Evolutionary conservation across 495 filamentous ascomycete species (phyloP).

Genomic region (Xylaria castorea): DNA sequence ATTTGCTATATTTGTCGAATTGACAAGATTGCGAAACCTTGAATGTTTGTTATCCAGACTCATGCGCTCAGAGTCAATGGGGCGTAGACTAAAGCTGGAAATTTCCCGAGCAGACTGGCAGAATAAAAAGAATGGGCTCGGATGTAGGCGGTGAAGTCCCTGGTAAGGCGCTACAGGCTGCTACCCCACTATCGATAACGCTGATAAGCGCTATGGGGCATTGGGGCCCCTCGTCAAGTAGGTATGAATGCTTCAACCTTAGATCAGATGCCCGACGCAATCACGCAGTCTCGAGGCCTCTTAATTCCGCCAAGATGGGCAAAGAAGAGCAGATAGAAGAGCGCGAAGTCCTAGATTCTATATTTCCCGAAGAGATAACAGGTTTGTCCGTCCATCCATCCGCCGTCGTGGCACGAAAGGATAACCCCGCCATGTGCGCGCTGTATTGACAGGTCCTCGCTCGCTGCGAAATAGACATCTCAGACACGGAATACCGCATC

Average conservation of each 20-base stretch:
- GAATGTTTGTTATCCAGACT: background rate
- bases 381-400: slow-evolving; percentile 55
- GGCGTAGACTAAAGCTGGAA: slow-evolving; percentile 16
- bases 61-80: slow-evolving; percentile 13
- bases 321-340: slow-evolving; percentile 94
- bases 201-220: slow-evolving; percentile 12
- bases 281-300: background rate
- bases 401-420: background rate
- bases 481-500: slow-evolving; percentile 84
- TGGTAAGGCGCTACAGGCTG: background rate
- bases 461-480: slow-evolving; percentile 67
- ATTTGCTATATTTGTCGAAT: slow-evolving; percentile 10
- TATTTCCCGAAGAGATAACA: slow-evolving; percentile 97
- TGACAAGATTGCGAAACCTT: slow-evolving; percentile 7
- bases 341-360: slow-evolving; percentile 95
- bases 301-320: slow-evolving; percentile 67
- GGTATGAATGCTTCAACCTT: background rate
- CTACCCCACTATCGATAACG: slow-evolving; percentile 27
- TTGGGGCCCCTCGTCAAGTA: background rate
- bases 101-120: slow-evolving; percentile 25
- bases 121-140: slow-evolving; percentile 30
- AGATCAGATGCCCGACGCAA: background rate
- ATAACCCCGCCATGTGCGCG: slow-evolving; percentile 28
- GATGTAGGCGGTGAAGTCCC: slow-evolving; percentile 46
- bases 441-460: slow-evolving; percentile 8